These are phyloP conservation scores for Cutaneotrichosporon mucoides DNA, from an alignment of 1,284 basidiomycete genomes.

Conservation along the genomic window DNA sequence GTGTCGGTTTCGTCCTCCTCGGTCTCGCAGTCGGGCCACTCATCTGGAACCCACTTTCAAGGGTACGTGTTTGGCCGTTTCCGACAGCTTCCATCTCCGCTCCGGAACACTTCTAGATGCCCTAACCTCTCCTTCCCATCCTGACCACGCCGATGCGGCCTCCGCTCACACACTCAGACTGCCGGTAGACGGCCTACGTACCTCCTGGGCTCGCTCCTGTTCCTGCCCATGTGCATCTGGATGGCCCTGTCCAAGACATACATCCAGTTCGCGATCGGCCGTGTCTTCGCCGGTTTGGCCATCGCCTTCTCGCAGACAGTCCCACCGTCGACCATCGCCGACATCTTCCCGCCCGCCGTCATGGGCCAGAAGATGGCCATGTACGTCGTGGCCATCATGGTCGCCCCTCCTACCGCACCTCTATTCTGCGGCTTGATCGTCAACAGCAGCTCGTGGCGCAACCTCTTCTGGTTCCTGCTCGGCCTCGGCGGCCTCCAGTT, in stretches of 20 bases:
- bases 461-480: constrained; percentile 42
- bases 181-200: constrained; percentile 25
- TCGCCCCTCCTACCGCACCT: constrained; percentile 41
- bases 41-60: constrained; percentile 32
- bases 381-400: constrained; percentile 34
- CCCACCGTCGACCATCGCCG: constrained; percentile 31
- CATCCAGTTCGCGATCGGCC: constrained; percentile 22
- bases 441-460: constrained; percentile 27
- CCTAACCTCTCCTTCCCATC: too few species aligned
- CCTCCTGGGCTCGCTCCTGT: constrained; percentile 41
- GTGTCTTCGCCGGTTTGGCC: constrained; percentile 29
- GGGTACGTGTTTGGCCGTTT: background rate
- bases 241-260: constrained; percentile 31
- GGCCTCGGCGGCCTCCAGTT: constrained; percentile 28
- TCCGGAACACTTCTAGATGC: background rate
- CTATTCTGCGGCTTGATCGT: constrained; percentile 43
- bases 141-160: too few species aligned
- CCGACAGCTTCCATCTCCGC: too few species aligned
- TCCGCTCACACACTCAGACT: too few species aligned
- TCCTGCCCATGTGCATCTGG: constrained; percentile 45
- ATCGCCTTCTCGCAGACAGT: constrained; percentile 32
- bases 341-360: constrained; percentile 34
- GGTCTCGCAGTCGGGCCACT: constrained; percentile 45
- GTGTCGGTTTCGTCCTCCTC: constrained; percentile 45
- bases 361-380: constrained; percentile 42